Evolutionary conservation across 331 rosid genomes (phyloP).

Genomic region (Dryas integrifolia): DNA sequence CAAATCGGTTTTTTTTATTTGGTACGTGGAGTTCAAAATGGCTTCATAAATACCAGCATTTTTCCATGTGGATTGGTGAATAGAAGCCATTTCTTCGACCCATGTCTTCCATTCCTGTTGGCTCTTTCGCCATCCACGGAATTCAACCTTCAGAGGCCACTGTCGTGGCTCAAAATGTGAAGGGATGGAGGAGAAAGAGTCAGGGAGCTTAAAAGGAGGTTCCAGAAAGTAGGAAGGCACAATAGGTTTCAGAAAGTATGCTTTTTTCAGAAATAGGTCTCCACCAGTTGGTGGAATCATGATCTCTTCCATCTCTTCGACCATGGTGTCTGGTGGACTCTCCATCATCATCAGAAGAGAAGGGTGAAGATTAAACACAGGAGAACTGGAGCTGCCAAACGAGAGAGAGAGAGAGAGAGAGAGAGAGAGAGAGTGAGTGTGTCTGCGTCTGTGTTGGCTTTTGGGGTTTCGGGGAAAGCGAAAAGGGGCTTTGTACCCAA

Average conservation of each 20-base stretch:
- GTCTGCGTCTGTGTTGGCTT: no score
- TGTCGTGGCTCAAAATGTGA: neutral
- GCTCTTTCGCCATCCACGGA: neutral
- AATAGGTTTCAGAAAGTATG: slow-evolving; percentile 41
- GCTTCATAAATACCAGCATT: slow-evolving; percentile 41
- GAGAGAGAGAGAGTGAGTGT: no score
- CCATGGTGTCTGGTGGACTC: slow-evolving; percentile 19
- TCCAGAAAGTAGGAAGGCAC: slow-evolving; percentile 2
- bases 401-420: no score
- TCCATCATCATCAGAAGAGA: slow-evolving; percentile 4
- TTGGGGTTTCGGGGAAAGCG: no score
- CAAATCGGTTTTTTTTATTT: slow-evolving; percentile 17
- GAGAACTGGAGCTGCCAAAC: no score
- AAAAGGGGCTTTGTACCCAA: no score
- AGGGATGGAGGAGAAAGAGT: neutral
- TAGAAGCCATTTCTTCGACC: slow-evolving; percentile 13
- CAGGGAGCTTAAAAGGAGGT: neutral
- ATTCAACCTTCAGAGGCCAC: neutral
- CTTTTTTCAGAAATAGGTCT: slow-evolving; percentile 25
- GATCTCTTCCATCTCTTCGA: slow-evolving; percentile 34
- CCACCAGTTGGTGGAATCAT: slow-evolving; percentile 45
- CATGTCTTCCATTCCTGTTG: slow-evolving; percentile 1
- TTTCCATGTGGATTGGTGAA: slow-evolving; percentile 29
- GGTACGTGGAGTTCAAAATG: slow-evolving; percentile 28
- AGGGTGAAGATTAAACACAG: no score